Conservation (phyloP, 495 filamentous ascomycete genomes). For the Cladorrhinum samala region DNA sequence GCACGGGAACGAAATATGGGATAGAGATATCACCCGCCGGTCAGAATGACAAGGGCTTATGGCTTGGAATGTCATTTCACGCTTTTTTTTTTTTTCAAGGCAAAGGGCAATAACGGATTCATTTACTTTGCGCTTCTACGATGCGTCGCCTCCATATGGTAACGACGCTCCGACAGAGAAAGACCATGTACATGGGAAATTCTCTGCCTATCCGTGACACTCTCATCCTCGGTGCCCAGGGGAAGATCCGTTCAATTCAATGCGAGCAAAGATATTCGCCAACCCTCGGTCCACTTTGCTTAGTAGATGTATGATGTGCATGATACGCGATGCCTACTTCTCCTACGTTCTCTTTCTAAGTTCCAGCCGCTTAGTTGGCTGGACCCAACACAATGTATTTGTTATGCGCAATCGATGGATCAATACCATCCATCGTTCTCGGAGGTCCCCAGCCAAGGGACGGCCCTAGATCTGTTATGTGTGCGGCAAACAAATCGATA, state of each 20-base stretch:
- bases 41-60: slow-evolving; percentile 11
- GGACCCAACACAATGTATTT: too few relatives aligned
- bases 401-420: too few relatives aligned
- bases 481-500: too few relatives aligned
- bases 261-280: neutral
- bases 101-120: slow-evolving; percentile 1
- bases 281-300: neutral
- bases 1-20: neutral
- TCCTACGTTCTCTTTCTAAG: too few relatives aligned
- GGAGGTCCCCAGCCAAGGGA: too few relatives aligned
- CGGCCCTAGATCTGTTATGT: too few relatives aligned
- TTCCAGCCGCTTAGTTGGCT: too few relatives aligned
- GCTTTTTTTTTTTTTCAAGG: slow-evolving; percentile 6
- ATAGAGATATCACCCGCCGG: slow-evolving; percentile 8
- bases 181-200: neutral
- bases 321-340: too few relatives aligned
- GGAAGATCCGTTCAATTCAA: neutral
- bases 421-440: too few relatives aligned
- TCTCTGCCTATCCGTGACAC: neutral
- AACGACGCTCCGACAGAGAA: neutral
- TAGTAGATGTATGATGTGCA: too few relatives aligned
- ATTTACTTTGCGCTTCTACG: slow-evolving; percentile 11
- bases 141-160: slow-evolving; percentile 7
- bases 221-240: neutral
- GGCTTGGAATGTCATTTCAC: slow-evolving; percentile 18